phyloP scores from a whole-genome alignment of 2,329 filamentous ascomycete species.

The Calonectria henricotiae region DNA sequence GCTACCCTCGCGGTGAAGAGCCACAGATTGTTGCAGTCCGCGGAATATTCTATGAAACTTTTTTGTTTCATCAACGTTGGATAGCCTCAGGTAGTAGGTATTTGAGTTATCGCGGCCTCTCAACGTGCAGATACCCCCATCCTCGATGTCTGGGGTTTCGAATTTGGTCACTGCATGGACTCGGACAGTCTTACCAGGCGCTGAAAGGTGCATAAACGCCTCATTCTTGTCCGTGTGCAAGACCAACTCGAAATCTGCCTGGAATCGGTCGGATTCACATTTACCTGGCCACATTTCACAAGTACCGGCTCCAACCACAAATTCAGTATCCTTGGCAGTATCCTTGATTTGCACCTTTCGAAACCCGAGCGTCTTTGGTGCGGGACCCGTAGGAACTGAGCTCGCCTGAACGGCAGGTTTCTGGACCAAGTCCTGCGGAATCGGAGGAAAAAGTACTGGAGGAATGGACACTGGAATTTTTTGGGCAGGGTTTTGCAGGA shows the following conservation, averaged over 20 bases:
- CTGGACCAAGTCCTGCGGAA: not conserved
- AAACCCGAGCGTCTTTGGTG: not conserved
- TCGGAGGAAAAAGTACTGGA: too few relatives aligned
- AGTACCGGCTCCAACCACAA: constrained; percentile 5
- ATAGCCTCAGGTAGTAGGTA: constrained; percentile 46
- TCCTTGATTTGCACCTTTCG: not conserved
- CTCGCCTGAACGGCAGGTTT: not conserved
- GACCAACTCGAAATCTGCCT: constrained; percentile 42
- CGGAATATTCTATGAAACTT: constrained; percentile 38
- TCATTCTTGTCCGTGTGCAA: constrained; percentile 36
- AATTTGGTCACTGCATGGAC: constrained; percentile 48
- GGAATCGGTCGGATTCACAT: constrained; percentile 30
- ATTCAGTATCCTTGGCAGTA: not conserved
- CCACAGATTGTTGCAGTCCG: constrained; percentile 34
- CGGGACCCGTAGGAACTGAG: not conserved
- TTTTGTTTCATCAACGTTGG: constrained; percentile 34
- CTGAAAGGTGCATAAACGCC: constrained; percentile 45
- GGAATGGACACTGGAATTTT: not conserved
- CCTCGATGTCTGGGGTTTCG: constrained; percentile 33
- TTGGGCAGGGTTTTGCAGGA: not conserved
- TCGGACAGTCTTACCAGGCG: constrained; percentile 30
- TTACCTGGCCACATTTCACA: constrained; percentile 38
- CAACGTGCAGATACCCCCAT: constrained; percentile 49
- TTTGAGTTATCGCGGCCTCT: not conserved
- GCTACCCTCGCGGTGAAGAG: not conserved